These are phyloP conservation scores for Wickerhamiella azyma DNA, from an alignment of 805 yeast genomes.

Conservation along the genomic window DNA sequence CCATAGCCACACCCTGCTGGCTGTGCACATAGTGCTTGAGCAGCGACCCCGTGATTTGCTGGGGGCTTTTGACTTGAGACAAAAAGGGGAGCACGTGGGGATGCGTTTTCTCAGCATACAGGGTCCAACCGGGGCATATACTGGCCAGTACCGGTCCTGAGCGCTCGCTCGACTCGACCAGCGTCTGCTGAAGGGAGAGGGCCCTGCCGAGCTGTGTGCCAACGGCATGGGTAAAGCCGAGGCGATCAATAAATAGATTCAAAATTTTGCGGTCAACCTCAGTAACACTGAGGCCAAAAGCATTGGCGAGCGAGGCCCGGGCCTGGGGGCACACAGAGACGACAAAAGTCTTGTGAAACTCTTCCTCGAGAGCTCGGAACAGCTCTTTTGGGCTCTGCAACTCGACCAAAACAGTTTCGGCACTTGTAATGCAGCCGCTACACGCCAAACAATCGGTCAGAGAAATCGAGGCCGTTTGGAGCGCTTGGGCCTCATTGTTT, in stretches of 20 bases:
- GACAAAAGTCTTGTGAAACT: slow-evolving; percentile 37
- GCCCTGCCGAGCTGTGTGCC: slow-evolving; percentile 77
- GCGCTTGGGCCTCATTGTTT: slow-evolving; percentile 28
- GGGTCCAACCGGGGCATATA: slow-evolving; percentile 91
- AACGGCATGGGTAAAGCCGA: slow-evolving; percentile 62
- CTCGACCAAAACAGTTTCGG: slow-evolving; percentile 87
- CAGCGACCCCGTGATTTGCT: slow-evolving; percentile 77
- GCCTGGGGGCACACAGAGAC: slow-evolving; percentile 78
- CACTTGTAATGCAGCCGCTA: slow-evolving; percentile 91
- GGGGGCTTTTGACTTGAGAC: slow-evolving; percentile 74
- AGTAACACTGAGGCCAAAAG: slow-evolving; percentile 39
- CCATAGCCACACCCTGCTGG: slow-evolving; percentile 6
- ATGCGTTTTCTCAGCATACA: slow-evolving; percentile 92
- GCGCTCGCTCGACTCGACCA: slow-evolving; percentile 29
- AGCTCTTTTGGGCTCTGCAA: slow-evolving; percentile 80
- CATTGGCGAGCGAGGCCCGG: slow-evolving; percentile 66
- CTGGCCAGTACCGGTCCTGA: slow-evolving; percentile 47
- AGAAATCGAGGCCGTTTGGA: slow-evolving; percentile 76
- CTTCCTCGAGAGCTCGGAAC: slow-evolving; percentile 38
- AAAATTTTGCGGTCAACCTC: slow-evolving; percentile 49
- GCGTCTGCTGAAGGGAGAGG: slow-evolving; percentile 40
- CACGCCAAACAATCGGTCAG: slow-evolving; percentile 92
- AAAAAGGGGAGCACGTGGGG: slow-evolving; percentile 63
- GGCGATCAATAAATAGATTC: slow-evolving; percentile 40
- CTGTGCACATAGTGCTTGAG: slow-evolving; percentile 33